Conservation (phyloP, 129 eudicot species). For the Pittosporum tobira region DNA sequence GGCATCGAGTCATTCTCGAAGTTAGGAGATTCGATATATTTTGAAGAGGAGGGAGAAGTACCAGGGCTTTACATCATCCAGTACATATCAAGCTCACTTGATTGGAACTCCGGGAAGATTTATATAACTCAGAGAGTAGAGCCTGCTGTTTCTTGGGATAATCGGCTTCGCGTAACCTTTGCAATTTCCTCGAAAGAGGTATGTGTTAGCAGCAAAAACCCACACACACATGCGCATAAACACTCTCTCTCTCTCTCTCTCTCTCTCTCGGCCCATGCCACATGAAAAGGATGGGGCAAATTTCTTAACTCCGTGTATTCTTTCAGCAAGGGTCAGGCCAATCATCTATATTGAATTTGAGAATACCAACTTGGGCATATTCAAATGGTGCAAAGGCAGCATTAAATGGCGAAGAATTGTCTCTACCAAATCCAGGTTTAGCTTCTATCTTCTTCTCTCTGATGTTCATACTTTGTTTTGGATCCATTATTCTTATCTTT, state of each 20-base stretch:
- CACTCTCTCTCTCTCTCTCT: not conserved
- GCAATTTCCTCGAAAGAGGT: constrained; percentile 47
- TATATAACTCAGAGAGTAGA: constrained; percentile 46
- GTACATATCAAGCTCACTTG: constrained; percentile 69
- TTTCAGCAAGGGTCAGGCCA: constrained; percentile 27
- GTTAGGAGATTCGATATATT: constrained; percentile 94
- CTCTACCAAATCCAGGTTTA: constrained; percentile 56
- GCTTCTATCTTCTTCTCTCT: not conserved
- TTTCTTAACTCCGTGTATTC: not conserved
- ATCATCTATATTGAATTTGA: constrained; percentile 51
- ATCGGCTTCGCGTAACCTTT: constrained; percentile 45
- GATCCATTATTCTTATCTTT: too few species aligned
- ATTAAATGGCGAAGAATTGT: constrained; percentile 39
- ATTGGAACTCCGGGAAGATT: constrained; percentile 61
- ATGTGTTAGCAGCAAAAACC: not conserved
- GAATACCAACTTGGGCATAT: constrained; percentile 70
- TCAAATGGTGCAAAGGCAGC: constrained; percentile 43
- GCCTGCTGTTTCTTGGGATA: constrained; percentile 75
- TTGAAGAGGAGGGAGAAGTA: constrained; percentile 56
- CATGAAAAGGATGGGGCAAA: too few species aligned
- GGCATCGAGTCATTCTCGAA: constrained; percentile 98
- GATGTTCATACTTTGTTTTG: too few species aligned
- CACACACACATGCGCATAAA: too few species aligned
- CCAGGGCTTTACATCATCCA: constrained; percentile 71
- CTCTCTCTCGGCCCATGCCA: not conserved